Evolutionary conservation across 1,139 yeast species (phyloP).

Genomic region (Geotrichum carabidarum): DNA sequence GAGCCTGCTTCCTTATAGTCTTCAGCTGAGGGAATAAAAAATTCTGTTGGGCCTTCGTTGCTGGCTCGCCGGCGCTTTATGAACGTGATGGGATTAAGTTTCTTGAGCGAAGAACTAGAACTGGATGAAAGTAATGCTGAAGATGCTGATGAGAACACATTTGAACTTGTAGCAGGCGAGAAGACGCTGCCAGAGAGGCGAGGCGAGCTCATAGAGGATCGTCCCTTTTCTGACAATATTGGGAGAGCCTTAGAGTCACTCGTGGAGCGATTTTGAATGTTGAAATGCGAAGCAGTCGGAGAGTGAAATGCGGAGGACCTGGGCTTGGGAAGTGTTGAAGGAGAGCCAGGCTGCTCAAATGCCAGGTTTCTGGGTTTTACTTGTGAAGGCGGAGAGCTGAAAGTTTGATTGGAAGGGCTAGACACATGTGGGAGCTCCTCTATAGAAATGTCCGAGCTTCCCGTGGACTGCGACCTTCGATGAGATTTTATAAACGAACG

Average conservation of each 20-base stretch:
- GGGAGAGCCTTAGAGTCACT: neutral
- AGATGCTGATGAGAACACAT: constrained; percentile 1
- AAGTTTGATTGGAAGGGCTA: neutral
- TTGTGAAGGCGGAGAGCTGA: neutral
- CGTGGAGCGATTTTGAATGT: neutral
- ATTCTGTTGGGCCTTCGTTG: constrained; percentile 6
- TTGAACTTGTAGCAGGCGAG: neutral
- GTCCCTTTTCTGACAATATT: neutral
- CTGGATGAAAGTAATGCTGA: neutral
- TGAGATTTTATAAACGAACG: constrained; percentile 28
- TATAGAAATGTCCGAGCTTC: constrained; percentile 3
- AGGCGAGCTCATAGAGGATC: constrained; percentile 3
- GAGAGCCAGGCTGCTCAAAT: neutral
- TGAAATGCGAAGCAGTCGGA: too few relatives aligned
- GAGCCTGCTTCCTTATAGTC: constrained; percentile 32
- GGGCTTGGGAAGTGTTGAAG: neutral
- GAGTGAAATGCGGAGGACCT: neutral
- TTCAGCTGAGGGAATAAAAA: constrained; percentile 17
- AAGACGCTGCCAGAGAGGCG: neutral
- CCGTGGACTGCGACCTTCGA: constrained; percentile 23
- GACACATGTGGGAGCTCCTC: neutral
- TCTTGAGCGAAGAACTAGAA: constrained; percentile 25
- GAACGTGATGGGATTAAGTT: constrained; percentile 30
- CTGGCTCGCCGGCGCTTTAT: constrained; percentile 18
- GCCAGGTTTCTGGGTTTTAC: constrained; percentile 5